Evolutionary conservation across 106 monocot species (phyloP).

Genomic region (Acorus gramineus): DNA sequence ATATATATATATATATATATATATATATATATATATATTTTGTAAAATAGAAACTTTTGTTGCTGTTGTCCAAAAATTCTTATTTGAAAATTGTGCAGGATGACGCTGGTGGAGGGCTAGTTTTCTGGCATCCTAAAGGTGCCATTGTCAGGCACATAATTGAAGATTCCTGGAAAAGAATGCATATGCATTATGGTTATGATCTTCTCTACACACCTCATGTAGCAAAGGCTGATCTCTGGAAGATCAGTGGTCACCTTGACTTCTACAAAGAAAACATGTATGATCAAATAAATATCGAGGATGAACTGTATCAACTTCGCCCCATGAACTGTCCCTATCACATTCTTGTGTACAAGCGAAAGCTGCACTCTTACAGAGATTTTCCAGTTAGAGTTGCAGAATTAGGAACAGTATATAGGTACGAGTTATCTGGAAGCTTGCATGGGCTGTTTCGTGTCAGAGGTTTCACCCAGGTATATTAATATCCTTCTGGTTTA

Average conservation of each 20-base stretch:
- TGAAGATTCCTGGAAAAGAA: constrained; percentile 91
- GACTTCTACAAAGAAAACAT: constrained; percentile 95
- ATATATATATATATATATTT: too few relatives aligned
- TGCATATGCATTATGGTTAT: constrained; percentile 74
- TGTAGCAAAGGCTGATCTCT: constrained; percentile 85
- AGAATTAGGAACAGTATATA: constrained; percentile 91
- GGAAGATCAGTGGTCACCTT: constrained; percentile 83
- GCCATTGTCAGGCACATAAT: constrained; percentile 73
- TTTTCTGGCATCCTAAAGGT: constrained; percentile 99
- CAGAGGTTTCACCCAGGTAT: constrained; percentile 98
- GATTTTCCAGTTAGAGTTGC: constrained; percentile 92
- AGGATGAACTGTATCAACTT: constrained; percentile 88
- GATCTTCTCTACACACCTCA: constrained; percentile 91
- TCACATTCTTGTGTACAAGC: constrained; percentile 84
- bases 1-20: too few relatives aligned
- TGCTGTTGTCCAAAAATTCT: too few relatives aligned
- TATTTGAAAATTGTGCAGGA: constrained; percentile 46
- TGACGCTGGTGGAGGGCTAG: constrained; percentile 86
- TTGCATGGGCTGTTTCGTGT: constrained; percentile 96
- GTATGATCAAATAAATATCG: constrained; percentile 85
- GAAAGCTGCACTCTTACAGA: constrained; percentile 79
- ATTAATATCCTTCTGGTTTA: neutral
- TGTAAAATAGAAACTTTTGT: too few relatives aligned
- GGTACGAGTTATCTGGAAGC: constrained; percentile 92
- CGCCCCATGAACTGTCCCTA: constrained; percentile 96